These are phyloP conservation scores for Backusella circina DNA, from an alignment of 192 early-diverging fungal species.

Conservation along the genomic window DNA sequence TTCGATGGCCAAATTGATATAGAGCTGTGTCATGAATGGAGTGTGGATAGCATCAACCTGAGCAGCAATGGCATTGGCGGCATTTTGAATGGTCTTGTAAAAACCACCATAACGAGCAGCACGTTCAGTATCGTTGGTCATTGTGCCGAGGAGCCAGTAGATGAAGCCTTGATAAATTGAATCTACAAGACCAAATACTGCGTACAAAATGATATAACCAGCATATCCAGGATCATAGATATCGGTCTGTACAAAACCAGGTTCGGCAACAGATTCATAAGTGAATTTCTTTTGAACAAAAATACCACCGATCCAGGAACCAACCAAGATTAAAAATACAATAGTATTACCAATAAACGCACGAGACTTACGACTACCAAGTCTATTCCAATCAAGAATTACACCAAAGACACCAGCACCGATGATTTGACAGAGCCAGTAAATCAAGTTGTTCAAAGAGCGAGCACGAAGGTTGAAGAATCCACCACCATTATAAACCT, in stretches of 20 bases:
- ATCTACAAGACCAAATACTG: constrained; percentile 74
- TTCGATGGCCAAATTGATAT: constrained; percentile 19
- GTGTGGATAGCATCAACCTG: constrained; percentile 60
- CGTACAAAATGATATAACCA: constrained; percentile 66
- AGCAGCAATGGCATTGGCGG: constrained; percentile 68
- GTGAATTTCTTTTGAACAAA: constrained; percentile 56
- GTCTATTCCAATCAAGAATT: constrained; percentile 59
- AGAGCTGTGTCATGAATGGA: constrained; percentile 44
- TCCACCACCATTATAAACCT: constrained; percentile 53
- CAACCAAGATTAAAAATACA: constrained; percentile 48
- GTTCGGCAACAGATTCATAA: constrained; percentile 24
- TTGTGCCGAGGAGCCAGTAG: constrained; percentile 86
- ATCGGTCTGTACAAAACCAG: constrained; percentile 11
- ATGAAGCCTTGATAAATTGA: constrained; percentile 78
- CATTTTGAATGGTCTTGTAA: constrained; percentile 90
- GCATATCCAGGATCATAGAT: constrained; percentile 37
- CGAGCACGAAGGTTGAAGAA: constrained; percentile 72
- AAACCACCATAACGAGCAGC: constrained; percentile 75
- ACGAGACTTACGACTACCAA: constrained; percentile 55
- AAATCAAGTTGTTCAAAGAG: constrained; percentile 69
- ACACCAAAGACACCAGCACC: constrained; percentile 61
- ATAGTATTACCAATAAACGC: constrained; percentile 56
- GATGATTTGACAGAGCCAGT: constrained; percentile 75
- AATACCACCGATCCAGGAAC: constrained; percentile 63
- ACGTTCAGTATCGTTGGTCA: constrained; percentile 76